These are phyloP conservation scores for Volvox reticuliferus DNA, from an alignment of 139 green algal genomes.

Conservation along the genomic window DNA sequence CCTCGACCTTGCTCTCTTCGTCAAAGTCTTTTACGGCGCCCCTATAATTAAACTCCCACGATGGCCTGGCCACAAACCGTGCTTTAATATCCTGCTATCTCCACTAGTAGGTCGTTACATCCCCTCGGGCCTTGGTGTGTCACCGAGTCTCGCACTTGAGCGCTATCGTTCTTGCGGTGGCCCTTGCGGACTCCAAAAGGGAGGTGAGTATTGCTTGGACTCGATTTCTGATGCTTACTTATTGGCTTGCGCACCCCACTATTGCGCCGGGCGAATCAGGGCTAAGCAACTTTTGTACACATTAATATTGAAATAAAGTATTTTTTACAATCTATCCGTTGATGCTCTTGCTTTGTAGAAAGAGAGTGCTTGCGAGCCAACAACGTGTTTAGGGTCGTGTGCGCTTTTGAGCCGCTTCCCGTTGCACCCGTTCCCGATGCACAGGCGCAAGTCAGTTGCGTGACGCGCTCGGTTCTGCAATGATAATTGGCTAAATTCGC, in stretches of 20 bases:
- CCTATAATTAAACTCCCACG: too few relatives aligned
- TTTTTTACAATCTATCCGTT: neutral
- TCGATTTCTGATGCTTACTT: too few relatives aligned
- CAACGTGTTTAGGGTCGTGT: neutral
- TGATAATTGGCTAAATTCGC: neutral
- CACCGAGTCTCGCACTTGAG: neutral
- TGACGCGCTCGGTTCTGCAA: neutral
- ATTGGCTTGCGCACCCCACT: too few relatives aligned
- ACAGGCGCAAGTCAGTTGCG: neutral
- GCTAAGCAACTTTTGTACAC: neutral
- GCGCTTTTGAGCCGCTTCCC: neutral
- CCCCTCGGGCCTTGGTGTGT: neutral
- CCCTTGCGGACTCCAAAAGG: too few relatives aligned
- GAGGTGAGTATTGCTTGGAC: too few relatives aligned
- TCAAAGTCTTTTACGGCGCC: too few relatives aligned
- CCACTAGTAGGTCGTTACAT: too few relatives aligned
- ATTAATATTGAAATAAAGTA: neutral
- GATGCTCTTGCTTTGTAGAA: neutral
- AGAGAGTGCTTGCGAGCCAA: neutral
- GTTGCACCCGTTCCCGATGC: neutral
- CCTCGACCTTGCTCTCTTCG: too few relatives aligned
- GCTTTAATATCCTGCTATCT: too few relatives aligned
- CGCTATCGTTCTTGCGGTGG: too few relatives aligned
- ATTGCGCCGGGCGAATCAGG: too few relatives aligned
- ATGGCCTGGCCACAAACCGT: too few relatives aligned